Base-by-base conservation (phyloP, 2,329 filamentous ascomycete species). In the Fusarium foetens region DNA sequence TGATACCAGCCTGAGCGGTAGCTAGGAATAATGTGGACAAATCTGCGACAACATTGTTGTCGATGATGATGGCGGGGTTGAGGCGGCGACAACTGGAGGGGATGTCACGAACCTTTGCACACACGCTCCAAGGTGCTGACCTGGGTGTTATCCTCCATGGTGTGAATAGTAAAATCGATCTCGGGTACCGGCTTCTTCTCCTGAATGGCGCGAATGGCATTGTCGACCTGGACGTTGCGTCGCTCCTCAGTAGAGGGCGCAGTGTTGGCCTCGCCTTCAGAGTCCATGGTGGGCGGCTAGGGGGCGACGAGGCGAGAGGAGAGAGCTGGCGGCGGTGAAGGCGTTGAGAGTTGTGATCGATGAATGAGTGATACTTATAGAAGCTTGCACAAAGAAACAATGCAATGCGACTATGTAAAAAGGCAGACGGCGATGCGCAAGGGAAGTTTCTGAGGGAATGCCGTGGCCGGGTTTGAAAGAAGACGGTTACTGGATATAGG, bases 151-250 rank as follows among this genome's bases (percentile, higher is more conserved):
- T 99, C 96, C 83, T 99, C 96, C 95, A 98, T 98, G 71, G 93
- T 96, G 84, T 99, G 96, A 80, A 99, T 91, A 63, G 94, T 97
- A 83, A 99, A 99, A 86, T 99, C 96, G 79, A 99, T 98, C 87
- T 98, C 95, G 65, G 96, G 96, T 55, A 97, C 88, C 60, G 95
- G 95, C 86, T 93, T 95, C 92, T 98, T 98, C 79, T 98, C 91
- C 82, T 92, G 91, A 79, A 99, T 94, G 68, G 96, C 96, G 82
- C 93, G 94, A 80, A 95, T 92, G 77, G 94, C 93, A 89, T 94
- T 95, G 85, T 97, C 94, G 80, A 98, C 89, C 82, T 93, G 90
- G 78, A 84, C 81, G 78, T 82, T 87, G 81, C 86, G 86, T 79
- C 83, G 84, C 53, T 86, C 84, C 55, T 86, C 84, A 74, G 73